Percentiles rank a stretch among this genome's conserved stretches.
phyloP scores from a whole-genome alignment of 2,329 filamentous ascomycete species.

The Curvularia spicifera region DNA sequence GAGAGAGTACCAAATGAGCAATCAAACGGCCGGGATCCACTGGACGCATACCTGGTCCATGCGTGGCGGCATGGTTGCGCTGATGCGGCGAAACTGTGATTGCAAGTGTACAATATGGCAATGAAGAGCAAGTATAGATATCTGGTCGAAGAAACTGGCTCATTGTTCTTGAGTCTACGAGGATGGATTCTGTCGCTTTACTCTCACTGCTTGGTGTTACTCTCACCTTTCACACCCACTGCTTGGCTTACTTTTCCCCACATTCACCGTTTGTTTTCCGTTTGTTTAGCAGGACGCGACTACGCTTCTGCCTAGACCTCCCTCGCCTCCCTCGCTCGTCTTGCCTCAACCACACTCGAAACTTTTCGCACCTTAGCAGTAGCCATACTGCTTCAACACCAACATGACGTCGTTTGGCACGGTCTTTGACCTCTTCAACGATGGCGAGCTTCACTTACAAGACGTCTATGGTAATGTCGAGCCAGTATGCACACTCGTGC shows the following conservation, averaged over 20 bases:
- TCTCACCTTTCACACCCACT: neutral
- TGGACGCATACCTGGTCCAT: neutral
- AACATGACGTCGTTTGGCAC: conserved; percentile 40
- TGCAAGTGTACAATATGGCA: conserved; percentile 18
- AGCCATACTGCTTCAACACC: neutral
- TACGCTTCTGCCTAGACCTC: conserved; percentile 6
- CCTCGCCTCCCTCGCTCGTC: neutral
- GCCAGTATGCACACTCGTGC: conserved; percentile 40
- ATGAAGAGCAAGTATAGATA: conserved; percentile 14
- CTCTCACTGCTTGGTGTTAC: neutral
- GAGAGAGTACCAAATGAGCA: conserved; percentile 36
- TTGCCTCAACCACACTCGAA: neutral
- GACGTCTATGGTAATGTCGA: conserved; percentile 42
- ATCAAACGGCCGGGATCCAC: neutral
- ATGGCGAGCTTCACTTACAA: conserved; percentile 39
- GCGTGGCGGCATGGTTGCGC: conserved; percentile 2
- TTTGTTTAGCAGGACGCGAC: conserved; percentile 8
- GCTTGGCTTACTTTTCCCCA: neutral
- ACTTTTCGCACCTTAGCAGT: neutral
- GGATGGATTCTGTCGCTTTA: neutral
- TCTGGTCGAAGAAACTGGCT: neutral
- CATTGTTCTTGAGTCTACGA: neutral
- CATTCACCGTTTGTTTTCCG: conserved; percentile 15
- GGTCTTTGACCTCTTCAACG: conserved; percentile 41
- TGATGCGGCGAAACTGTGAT: conserved; percentile 30